Percentiles rank a stretch among this genome's conserved stretches.
Evolutionary conservation across 352 stramenopile genomes (phyloP).

Genomic region (Elongisporangium anandrum): DNA sequence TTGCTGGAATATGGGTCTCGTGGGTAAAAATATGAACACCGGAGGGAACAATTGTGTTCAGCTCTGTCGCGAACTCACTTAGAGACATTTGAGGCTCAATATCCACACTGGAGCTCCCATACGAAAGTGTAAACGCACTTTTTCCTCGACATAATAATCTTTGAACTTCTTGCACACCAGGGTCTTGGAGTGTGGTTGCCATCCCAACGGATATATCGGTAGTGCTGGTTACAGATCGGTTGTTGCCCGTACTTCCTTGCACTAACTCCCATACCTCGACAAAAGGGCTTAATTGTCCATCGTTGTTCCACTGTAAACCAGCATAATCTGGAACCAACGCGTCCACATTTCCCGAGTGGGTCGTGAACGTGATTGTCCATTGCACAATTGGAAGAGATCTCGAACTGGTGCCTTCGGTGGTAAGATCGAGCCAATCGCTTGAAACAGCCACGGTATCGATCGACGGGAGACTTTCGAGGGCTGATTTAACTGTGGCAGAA

Average conservation of each 20-base stretch:
- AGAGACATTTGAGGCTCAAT: conserved; percentile 39
- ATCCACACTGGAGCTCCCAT: conserved; percentile 11
- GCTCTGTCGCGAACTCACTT: conserved; percentile 36
- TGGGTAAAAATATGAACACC: conserved; percentile 44
- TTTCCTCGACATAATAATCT: conserved; percentile 49
- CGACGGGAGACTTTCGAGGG: conserved; percentile 74
- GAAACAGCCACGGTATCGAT: conserved; percentile 80
- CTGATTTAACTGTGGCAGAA: conserved; percentile 34
- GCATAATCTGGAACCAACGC: conserved; percentile 42
- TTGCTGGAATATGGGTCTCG: conserved; percentile 13
- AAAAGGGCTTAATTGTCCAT: conserved; percentile 51
- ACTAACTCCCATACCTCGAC: conserved; percentile 47
- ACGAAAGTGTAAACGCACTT: conserved; percentile 41
- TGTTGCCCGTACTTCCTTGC: conserved; percentile 60
- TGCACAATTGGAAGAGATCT: conserved; percentile 47
- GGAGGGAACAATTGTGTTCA: conserved; percentile 47
- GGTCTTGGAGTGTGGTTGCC: conserved; percentile 43
- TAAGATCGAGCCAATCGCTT: conserved; percentile 64
- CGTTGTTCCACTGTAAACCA: conserved; percentile 26
- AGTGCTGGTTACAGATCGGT: conserved; percentile 47
- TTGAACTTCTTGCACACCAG: conserved; percentile 69
- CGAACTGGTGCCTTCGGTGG: conserved; percentile 24
- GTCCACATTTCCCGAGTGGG: conserved; percentile 45
- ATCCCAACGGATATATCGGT: conserved; percentile 50
- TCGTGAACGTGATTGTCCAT: conserved; percentile 67